These are phyloP conservation scores for Infundibulicybe gibba DNA, from an alignment of 768 basidiomycete species.

Conservation along the genomic window DNA sequence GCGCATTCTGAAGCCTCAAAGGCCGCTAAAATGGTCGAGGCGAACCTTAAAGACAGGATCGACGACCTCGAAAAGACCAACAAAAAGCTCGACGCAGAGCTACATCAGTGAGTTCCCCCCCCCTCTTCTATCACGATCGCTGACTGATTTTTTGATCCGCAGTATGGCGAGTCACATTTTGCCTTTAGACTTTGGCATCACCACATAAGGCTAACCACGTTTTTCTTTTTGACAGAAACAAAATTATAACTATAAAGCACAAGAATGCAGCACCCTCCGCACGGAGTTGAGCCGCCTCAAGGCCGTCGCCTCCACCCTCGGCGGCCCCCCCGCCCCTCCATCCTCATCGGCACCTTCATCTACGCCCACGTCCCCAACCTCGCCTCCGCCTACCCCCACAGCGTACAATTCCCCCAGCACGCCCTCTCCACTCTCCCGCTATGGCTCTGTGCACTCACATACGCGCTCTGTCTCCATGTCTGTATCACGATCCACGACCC, in stretches of 20 bases:
- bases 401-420: slow-evolving; percentile 27
- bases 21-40: slow-evolving; percentile 59
- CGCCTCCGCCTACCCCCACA: slow-evolving; percentile 31
- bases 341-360: slow-evolving; percentile 29
- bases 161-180: no score
- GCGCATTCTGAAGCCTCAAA: slow-evolving; percentile 78
- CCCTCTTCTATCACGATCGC: slow-evolving; percentile 8
- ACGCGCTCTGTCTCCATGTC: slow-evolving; percentile 53
- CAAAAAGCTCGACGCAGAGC: slow-evolving; percentile 62
- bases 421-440: slow-evolving; percentile 47
- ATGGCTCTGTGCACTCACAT: slow-evolving; percentile 39
- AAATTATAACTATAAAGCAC: slow-evolving; percentile 62
- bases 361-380: slow-evolving; percentile 29
- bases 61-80: slow-evolving; percentile 60
- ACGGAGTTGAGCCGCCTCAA: slow-evolving; percentile 60
- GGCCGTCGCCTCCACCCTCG: slow-evolving; percentile 40
- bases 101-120: slow-evolving; percentile 57
- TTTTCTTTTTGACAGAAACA: slow-evolving; percentile 39
- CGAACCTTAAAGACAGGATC: slow-evolving; percentile 57
- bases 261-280: slow-evolving; percentile 67
- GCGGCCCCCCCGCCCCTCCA: slow-evolving; percentile 26
- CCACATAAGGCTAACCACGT: slow-evolving; percentile 12
- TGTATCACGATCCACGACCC: slow-evolving; percentile 43
- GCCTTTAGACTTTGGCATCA: neutral
- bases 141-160: slow-evolving; percentile 1